phyloP scores from a whole-genome alignment of 2,329 filamentous ascomycete genomes.

The Beauveria caledonica region DNA sequence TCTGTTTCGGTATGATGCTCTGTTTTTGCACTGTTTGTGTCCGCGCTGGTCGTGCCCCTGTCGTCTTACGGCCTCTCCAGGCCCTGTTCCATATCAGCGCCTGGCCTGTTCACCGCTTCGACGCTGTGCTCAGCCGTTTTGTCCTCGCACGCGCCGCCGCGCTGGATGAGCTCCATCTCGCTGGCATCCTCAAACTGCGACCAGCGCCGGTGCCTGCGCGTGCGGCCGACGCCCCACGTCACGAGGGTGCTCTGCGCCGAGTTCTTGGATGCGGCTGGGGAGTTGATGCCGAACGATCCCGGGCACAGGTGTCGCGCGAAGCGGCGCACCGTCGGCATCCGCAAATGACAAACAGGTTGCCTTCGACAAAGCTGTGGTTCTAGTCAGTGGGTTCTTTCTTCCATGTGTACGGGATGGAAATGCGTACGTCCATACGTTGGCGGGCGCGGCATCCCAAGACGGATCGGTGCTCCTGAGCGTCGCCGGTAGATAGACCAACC shows the following conservation, averaged over 20 bases:
- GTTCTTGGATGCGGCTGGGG: background rate
- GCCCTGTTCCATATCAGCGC: background rate
- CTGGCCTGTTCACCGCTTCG: background rate
- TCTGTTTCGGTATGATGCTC: background rate
- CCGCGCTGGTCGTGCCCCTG: background rate
- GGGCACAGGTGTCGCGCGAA: slow-evolving; percentile 2
- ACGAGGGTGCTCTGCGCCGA: background rate
- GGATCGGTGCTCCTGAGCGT: slow-evolving; percentile 20
- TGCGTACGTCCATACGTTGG: slow-evolving; percentile 23
- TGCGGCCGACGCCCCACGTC: background rate
- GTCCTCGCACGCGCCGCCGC: background rate
- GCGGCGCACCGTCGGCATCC: slow-evolving; percentile 27
- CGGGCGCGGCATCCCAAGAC: slow-evolving; percentile 22
- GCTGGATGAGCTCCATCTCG: background rate
- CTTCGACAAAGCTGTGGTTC: slow-evolving; percentile 25
- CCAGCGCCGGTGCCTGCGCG: background rate
- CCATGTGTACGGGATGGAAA: slow-evolving; percentile 9
- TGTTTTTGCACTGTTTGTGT: background rate
- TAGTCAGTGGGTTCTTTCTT: background rate
- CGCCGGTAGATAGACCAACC: slow-evolving; percentile 19
- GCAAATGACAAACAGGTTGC: slow-evolving; percentile 32
- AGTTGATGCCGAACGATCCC: background rate
- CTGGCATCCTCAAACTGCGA: background rate
- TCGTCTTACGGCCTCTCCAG: background rate
- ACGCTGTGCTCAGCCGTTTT: background rate